Percentiles rank a stretch among this genome's conserved stretches.
Evolutionary conservation across 306 rosid genomes (phyloP).

Genomic region (Casuarina equisetifolia): DNA sequence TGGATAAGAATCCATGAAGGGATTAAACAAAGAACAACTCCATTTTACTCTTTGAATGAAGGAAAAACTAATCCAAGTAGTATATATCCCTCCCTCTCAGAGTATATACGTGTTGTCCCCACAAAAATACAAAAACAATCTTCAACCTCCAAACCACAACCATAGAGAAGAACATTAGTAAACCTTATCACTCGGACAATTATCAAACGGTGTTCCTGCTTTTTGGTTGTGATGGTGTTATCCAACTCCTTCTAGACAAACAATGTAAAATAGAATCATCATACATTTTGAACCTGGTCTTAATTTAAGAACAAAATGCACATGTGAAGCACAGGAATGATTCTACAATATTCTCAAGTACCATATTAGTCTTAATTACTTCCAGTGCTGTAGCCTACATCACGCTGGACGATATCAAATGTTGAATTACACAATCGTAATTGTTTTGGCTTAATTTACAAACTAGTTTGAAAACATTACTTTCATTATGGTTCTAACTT

Average conservation of each 20-base stretch:
- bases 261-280: background rate
- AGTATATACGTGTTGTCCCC: background rate
- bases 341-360: background rate
- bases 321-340: background rate
- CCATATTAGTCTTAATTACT: background rate
- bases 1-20: constrained; percentile 18
- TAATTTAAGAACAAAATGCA: background rate
- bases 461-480: background rate
- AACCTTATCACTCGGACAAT: background rate
- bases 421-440: background rate
- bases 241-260: background rate
- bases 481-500: background rate
- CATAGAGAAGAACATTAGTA: background rate
- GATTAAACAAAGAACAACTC: constrained; percentile 10
- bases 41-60: constrained; percentile 11
- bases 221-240: background rate
- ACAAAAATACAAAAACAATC: background rate
- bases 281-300: background rate
- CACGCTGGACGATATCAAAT: background rate
- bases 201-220: background rate
- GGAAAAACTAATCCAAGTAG: background rate
- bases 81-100: background rate
- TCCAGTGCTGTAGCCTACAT: background rate
- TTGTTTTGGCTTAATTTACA: background rate
- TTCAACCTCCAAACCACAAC: background rate